Conservation (phyloP, 192 early-diverging fungal species). For the Coemansia sp. region DNA sequence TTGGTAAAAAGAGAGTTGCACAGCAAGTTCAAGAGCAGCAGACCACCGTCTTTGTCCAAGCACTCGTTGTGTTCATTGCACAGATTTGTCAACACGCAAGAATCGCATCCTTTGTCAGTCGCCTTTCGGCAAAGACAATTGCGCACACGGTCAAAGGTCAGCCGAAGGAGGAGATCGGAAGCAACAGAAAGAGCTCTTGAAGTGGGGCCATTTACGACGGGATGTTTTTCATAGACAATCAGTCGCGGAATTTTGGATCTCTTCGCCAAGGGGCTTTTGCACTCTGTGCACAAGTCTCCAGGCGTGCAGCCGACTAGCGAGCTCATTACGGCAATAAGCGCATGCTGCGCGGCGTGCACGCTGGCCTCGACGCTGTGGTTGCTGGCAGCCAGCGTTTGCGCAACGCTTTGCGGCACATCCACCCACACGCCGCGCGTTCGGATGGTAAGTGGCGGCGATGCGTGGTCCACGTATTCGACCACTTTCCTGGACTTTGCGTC, state of each 20-base stretch:
- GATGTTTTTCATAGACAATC: conserved; percentile 21
- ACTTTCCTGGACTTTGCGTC: conserved; percentile 19
- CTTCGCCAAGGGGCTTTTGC: conserved; percentile 19
- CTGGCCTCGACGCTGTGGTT: conserved; percentile 21
- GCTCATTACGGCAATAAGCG: conserved; percentile 9
- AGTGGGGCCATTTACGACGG: background rate
- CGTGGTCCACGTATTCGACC: conserved; percentile 25
- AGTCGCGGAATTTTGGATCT: conserved; percentile 17
- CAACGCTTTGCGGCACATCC: conserved; percentile 16
- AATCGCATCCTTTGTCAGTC: conserved; percentile 5
- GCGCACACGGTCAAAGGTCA: background rate
- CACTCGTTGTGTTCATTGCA: conserved; percentile 28
- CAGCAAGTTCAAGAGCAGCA: conserved; percentile 12
- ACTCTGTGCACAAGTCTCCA: conserved; percentile 19
- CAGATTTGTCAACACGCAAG: background rate
- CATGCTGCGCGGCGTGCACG: conserved; percentile 41
- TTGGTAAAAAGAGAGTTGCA: background rate
- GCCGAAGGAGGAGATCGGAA: background rate
- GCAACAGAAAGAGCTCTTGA: background rate
- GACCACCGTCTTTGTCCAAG: conserved; percentile 9
- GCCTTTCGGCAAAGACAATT: background rate
- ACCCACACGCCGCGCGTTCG: conserved; percentile 31
- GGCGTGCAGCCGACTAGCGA: background rate
- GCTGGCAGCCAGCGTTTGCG: background rate
- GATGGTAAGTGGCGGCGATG: conserved; percentile 8